Evolutionary conservation across 345 rosid genomes (phyloP).

Genomic region (Viola odorata): DNA sequence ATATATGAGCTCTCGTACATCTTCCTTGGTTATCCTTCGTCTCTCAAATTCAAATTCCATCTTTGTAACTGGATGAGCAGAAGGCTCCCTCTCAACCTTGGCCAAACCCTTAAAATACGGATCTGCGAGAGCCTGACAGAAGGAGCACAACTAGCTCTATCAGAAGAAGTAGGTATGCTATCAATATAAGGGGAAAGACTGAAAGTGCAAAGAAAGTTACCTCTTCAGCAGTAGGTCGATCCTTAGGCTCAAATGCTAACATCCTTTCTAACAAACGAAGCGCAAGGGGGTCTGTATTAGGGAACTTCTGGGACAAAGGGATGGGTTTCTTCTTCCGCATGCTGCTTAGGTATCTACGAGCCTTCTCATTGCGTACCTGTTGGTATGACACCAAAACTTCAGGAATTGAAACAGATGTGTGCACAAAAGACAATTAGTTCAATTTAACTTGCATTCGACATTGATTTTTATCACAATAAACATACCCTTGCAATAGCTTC

Average conservation of each 20-base stretch:
- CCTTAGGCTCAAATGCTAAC: constrained; percentile 94
- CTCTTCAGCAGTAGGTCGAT: constrained; percentile 91
- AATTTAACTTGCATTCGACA: neutral
- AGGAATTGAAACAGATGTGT: constrained; percentile 6
- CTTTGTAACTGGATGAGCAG: constrained; percentile 91
- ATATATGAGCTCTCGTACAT: constrained; percentile 86
- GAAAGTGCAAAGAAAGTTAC: constrained; percentile 21
- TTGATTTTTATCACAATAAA: constrained; percentile 8
- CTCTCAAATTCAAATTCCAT: constrained; percentile 98
- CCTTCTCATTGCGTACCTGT: constrained; percentile 96
- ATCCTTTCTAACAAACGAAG: constrained; percentile 79
- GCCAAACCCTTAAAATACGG: constrained; percentile 88
- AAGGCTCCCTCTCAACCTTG: constrained; percentile 92
- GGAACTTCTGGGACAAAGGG: constrained; percentile 82
- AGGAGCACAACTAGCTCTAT: constrained; percentile 13
- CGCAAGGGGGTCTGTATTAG: constrained; percentile 89
- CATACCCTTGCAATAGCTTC: constrained; percentile 93
- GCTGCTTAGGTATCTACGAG: constrained; percentile 88
- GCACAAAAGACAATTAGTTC: neutral
- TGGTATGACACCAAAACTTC: constrained; percentile 15
- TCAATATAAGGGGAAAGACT: neutral
- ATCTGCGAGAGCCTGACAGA: constrained; percentile 86
- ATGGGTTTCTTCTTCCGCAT: constrained; percentile 86
- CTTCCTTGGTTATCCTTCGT: constrained; percentile 91
- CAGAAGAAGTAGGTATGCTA: constrained; percentile 9